Base-by-base conservation (phyloP, 768 basidiomycete genomes). In the Auriscalpium vulgare region DNA sequence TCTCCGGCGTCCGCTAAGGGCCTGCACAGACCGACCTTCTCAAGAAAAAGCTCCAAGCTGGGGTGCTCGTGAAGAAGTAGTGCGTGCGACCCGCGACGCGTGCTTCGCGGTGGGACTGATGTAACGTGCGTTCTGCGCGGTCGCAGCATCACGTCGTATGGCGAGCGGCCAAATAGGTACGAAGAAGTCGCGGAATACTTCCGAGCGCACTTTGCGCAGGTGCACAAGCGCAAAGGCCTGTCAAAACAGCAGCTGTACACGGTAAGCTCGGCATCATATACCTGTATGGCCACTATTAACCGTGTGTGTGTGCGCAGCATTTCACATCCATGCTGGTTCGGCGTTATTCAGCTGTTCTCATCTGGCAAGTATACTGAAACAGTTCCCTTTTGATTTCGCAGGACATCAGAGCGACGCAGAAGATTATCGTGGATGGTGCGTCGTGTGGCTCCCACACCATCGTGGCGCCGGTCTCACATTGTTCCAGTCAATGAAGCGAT, bases 1-100 rank as follows among this genome's bases (percentile, higher is more conserved):
- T 14, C 19, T 19, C 61, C 58, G 43, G 34, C 19, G 21, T 56
- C 36, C 55, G 51, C 56, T 48, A 48, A 57, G 46, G 17, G 36
- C 19, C 58, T 86, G 85, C 88, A 63, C 87, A 91, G 71, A 89
- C 86, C 8, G 90, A 93, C 68, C 77, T 93, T 17, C 69, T 93
- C 60, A 80, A 73, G 65, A 68, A 80, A 54, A 93, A 93, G 68
- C 72, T 93, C 13, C 83, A 85, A 34, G 74, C 73, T 37, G 89
- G 88, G 7, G 69, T 88, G 40, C 74, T 71, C 62, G 87, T 93
- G 52, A 82, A 82, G 59, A 89, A 88, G 78, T 93, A 92, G 88
- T 91, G 66, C 66, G 85, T 57, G n/a, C 8, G 34, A 34, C 44
- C 50, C 11, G 2, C 19, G n/a, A 0, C 36, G 34, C 7, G 11